Percentiles rank a stretch among this genome's conserved stretches.
Conservation (phyloP, 805 yeast genomes). For the Clavispora phyllophila region DNA sequence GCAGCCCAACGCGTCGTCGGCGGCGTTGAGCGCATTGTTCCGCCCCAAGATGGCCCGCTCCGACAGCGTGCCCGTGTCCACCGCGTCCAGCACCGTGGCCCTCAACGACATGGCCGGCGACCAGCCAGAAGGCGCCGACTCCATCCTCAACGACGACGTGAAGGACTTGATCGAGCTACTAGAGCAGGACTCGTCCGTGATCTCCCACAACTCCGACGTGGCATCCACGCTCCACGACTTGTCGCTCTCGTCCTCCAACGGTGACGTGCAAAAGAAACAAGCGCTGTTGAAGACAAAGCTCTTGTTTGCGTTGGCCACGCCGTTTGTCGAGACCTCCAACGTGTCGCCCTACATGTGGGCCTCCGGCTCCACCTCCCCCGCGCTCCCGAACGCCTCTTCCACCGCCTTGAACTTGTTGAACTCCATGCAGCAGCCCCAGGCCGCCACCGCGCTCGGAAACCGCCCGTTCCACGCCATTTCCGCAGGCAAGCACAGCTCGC, state of each 20-base stretch:
- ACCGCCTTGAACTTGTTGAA: slow-evolving; percentile 25
- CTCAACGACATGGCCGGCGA: neutral
- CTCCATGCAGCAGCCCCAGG: slow-evolving; percentile 9
- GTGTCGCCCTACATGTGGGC: slow-evolving; percentile 19
- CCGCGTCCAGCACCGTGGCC: neutral
- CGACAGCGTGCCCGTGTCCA: slow-evolving; percentile 29
- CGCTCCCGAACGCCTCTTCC: slow-evolving; percentile 22
- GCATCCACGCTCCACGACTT: slow-evolving; percentile 56
- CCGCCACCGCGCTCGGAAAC: slow-evolving; percentile 17
- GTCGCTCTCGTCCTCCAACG: slow-evolving; percentile 40
- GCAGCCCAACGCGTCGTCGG: slow-evolving; percentile 42
- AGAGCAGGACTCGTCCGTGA: slow-evolving; percentile 32
- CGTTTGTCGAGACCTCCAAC: slow-evolving; percentile 46
- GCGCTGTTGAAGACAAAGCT: slow-evolving; percentile 42
- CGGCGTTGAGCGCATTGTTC: slow-evolving; percentile 43
- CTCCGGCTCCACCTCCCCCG: slow-evolving; percentile 14
- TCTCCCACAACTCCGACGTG: slow-evolving; percentile 32
- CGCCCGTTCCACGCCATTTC: slow-evolving; percentile 61
- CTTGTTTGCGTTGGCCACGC: slow-evolving; percentile 62
- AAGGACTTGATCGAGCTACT: slow-evolving; percentile 46
- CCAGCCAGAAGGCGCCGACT: slow-evolving; percentile 7
- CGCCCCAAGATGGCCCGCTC: slow-evolving; percentile 33
- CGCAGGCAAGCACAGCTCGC: slow-evolving; percentile 64
- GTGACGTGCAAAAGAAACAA: slow-evolving; percentile 29
- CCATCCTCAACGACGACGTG: slow-evolving; percentile 35